These are phyloP conservation scores for Pisolithus marmoratus DNA, from an alignment of 768 basidiomycete species.

Conservation along the genomic window DNA sequence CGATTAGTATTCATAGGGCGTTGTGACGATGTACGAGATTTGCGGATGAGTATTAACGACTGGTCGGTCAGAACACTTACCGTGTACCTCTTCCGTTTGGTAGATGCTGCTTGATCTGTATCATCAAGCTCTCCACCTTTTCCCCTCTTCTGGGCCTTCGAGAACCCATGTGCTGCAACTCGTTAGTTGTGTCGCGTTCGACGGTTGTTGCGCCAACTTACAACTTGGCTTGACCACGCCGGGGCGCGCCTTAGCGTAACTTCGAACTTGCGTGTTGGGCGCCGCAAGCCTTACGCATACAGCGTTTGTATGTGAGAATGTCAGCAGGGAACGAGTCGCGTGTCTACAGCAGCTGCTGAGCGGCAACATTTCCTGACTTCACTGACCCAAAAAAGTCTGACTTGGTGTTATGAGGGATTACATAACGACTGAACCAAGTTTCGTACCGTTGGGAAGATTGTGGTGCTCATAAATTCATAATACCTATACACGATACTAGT, in stretches of 20 bases:
- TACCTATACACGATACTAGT: too few species aligned
- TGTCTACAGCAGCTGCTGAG: neutral
- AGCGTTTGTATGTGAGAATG: neutral
- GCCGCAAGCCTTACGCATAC: neutral
- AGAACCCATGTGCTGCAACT: neutral
- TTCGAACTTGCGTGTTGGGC: neutral
- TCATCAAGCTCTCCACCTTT: conserved; percentile 2
- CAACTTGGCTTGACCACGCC: conserved; percentile 13
- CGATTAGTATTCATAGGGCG: too few species aligned
- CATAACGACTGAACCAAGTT: too few species aligned
- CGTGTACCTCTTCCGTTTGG: conserved; percentile 21
- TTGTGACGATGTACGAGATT: too few species aligned
- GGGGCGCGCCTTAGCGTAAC: neutral
- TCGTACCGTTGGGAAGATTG: too few species aligned
- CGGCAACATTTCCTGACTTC: neutral
- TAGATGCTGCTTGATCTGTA: conserved; percentile 14
- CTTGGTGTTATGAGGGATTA: too few species aligned
- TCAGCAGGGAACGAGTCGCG: neutral
- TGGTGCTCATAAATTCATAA: too few species aligned
- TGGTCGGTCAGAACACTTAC: conserved; percentile 8
- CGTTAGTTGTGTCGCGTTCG: neutral
- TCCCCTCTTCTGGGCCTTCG: neutral
- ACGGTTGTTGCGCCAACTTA: conserved; percentile 5
- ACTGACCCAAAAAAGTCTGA: neutral
- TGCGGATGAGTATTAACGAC: too few species aligned